Percentiles rank a stretch among this genome's conserved stretches.
These are phyloP conservation scores for Pichia sp. DNA, from an alignment of 1,139 yeast genomes.

Conservation along the genomic window DNA sequence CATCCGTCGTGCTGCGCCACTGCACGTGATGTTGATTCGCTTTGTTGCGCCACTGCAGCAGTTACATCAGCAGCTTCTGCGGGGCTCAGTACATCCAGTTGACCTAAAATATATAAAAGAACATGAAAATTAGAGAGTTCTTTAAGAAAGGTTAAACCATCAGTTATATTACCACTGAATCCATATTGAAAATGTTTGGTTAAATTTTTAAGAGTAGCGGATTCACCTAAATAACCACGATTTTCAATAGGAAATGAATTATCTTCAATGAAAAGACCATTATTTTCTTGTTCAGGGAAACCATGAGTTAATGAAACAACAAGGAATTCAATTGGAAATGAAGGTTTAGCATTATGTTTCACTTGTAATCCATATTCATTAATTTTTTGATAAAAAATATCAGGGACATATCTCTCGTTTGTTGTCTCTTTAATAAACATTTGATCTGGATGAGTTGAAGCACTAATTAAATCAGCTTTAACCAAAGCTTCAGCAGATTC, in stretches of 20 bases:
- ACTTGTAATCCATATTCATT: conserved; percentile 89
- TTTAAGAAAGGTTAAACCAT: neutral
- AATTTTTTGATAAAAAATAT: conserved; percentile 74
- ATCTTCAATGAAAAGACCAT: conserved; percentile 35
- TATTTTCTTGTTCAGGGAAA: conserved; percentile 63
- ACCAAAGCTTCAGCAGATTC: conserved; percentile 83
- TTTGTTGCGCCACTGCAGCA: no score
- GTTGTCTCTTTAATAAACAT: conserved; percentile 76
- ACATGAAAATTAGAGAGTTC: neutral
- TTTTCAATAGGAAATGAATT: conserved; percentile 67
- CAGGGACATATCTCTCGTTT: conserved; percentile 82
- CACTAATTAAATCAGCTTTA: conserved; percentile 76
- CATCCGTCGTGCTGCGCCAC: conserved; percentile 1
- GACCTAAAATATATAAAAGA: neutral
- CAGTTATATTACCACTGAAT: neutral
- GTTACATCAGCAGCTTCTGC: neutral
- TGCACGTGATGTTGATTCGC: no score
- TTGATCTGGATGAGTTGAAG: conserved; percentile 87
- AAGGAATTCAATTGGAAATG: conserved; percentile 91
- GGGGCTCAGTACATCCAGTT: neutral
- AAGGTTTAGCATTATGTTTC: conserved; percentile 86
- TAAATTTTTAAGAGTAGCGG: conserved; percentile 1
- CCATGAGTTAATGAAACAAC: conserved; percentile 90
- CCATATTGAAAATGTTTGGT: neutral
- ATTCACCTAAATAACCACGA: conserved; percentile 59